Evolutionary conservation across 2,329 filamentous ascomycete genomes (phyloP).

Genomic region (Thielaviopsis ethacetica): DNA sequence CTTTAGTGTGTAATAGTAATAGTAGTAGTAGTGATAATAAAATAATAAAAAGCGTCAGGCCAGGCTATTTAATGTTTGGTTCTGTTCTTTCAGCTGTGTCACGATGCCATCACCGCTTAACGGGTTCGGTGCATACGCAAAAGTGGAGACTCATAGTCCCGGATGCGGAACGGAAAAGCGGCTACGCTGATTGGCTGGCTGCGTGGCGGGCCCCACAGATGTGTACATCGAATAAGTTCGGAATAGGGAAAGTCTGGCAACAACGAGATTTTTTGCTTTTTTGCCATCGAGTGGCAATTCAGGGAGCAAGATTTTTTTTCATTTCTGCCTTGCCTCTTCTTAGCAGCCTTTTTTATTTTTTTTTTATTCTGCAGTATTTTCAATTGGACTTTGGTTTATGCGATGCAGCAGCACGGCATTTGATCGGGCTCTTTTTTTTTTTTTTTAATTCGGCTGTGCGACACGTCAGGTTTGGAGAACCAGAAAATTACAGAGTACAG

Average conservation of each 20-base stretch:
- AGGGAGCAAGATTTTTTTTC: too few species aligned
- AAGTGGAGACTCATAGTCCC: neutral
- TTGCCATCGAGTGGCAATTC: too few species aligned
- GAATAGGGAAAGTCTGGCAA: too few species aligned
- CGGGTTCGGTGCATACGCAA: neutral
- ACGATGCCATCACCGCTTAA: neutral
- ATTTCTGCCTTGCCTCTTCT: neutral
- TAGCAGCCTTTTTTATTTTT: neutral
- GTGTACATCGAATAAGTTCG: neutral
- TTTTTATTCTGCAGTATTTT: too few species aligned
- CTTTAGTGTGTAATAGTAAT: constrained; percentile 17
- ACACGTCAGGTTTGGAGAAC: neutral
- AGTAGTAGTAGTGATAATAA: too few species aligned
- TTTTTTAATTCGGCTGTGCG: neutral
- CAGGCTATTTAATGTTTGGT: neutral
- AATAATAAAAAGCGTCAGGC: too few species aligned
- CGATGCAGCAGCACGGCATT: neutral
- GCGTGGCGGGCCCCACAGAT: neutral
- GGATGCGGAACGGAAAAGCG: neutral
- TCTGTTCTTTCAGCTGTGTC: neutral
- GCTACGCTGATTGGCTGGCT: neutral
- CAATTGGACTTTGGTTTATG: neutral
- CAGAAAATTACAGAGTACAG: neutral
- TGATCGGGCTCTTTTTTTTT: neutral
- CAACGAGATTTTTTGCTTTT: too few species aligned